Evolutionary conservation across 2,329 filamentous ascomycete species (phyloP).

Genomic region (Xylaria sp.): DNA sequence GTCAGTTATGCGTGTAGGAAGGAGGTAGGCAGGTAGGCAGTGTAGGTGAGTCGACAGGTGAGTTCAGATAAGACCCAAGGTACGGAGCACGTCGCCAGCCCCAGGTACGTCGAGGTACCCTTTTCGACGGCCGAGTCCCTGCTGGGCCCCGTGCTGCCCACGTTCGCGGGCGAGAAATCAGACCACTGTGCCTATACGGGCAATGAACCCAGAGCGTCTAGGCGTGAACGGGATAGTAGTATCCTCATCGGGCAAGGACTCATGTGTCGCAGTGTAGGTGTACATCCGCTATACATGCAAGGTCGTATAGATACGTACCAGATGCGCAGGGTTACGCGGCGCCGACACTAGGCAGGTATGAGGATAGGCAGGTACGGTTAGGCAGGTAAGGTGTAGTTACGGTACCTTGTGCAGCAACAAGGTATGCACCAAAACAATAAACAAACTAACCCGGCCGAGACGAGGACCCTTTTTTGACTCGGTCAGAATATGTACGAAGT

Average conservation of each 20-base stretch:
- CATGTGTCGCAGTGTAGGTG: not conserved
- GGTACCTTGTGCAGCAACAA: not conserved
- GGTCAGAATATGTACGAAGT: not conserved
- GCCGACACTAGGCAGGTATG: conserved; percentile 18
- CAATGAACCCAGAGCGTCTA: not conserved
- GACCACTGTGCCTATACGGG: not conserved
- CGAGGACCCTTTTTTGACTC: not conserved
- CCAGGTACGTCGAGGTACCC: not conserved
- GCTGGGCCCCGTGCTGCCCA: not conserved
- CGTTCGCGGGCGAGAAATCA: not conserved
- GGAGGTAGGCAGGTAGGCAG: not conserved
- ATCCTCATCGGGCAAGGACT: not conserved
- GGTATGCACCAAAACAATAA: conserved; percentile 1
- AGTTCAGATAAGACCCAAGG: not conserved
- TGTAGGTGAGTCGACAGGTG: not conserved
- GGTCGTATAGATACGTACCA: conserved; percentile 12
- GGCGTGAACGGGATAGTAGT: not conserved
- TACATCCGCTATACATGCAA: not conserved
- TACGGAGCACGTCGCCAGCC: not conserved
- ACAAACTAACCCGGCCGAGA: not conserved
- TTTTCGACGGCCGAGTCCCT: not conserved
- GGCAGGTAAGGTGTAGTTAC: conserved; percentile 6
- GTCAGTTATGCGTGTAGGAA: not conserved
- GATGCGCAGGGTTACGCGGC: conserved; percentile 27
- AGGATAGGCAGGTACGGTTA: conserved; percentile 15